Conservation (phyloP, 2,329 filamentous ascomycete genomes). For the Elsinoe ampelina region DNA sequence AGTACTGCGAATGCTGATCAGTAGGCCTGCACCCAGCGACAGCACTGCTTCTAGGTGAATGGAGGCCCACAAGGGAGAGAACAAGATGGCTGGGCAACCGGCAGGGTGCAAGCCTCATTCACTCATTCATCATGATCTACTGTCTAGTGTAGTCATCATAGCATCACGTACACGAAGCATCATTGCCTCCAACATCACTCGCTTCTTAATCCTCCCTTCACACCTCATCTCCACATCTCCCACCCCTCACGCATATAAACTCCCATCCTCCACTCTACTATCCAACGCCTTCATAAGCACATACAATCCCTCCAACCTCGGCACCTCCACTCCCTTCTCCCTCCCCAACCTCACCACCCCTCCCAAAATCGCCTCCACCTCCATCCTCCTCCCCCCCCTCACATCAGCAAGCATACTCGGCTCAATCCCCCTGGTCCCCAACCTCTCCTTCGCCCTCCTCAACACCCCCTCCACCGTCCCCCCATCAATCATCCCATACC, state of each 20-base stretch:
- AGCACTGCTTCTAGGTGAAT: neutral
- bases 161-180: neutral
- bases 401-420: conserved; percentile 45
- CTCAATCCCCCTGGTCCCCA: conserved; percentile 34
- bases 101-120: neutral
- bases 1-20: conserved; percentile 6
- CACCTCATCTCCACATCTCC: neutral
- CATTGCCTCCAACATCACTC: neutral
- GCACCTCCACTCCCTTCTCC: conserved; percentile 32
- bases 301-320: conserved; percentile 38
- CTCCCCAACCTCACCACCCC: conserved; percentile 36
- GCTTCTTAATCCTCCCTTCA: neutral
- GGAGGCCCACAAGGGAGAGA: neutral
- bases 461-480: conserved; percentile 33
- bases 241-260: neutral
- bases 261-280: conserved; percentile 22
- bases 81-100: conserved; percentile 2
- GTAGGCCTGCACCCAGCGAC: neutral
- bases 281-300: conserved; percentile 36
- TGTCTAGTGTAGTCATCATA: neutral
- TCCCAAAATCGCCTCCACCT: conserved; percentile 44
- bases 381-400: conserved; percentile 33
- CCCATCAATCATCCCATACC: conserved; percentile 29
- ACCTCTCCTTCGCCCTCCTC: conserved; percentile 29
- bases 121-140: neutral